phyloP scores from a whole-genome alignment of 805 yeast genomes.

The Wickerhamomyces hampshirensis region DNA sequence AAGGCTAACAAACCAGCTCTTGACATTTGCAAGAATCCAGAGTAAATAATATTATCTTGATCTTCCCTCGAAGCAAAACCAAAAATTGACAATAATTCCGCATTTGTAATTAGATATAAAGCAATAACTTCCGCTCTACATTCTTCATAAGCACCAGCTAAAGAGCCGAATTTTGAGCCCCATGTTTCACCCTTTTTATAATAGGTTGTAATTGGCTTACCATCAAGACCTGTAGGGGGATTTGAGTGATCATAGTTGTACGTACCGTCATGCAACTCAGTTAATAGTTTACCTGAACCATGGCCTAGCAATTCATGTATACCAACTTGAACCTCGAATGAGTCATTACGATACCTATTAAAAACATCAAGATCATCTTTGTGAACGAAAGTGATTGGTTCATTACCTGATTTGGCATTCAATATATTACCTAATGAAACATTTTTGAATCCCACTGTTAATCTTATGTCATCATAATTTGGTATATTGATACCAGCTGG shows the following conservation, averaged over 20 bases:
- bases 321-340: constrained; percentile 92
- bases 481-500: constrained; percentile 95
- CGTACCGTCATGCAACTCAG: constrained; percentile 52
- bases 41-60: constrained; percentile 58
- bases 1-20: constrained; percentile 81
- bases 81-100: constrained; percentile 64
- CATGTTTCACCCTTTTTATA: constrained; percentile 84
- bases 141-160: constrained; percentile 87
- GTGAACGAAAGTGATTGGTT: constrained; percentile 61
- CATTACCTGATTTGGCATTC: constrained; percentile 66
- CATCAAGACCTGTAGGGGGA: constrained; percentile 60
- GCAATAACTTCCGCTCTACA: constrained; percentile 93
- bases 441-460: constrained; percentile 81
- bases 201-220: constrained; percentile 58
- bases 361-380: constrained; percentile 50
- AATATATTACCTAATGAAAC: constrained; percentile 85
- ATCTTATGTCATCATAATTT: constrained; percentile 83
- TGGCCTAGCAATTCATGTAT: constrained; percentile 90
- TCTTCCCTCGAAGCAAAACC: constrained; percentile 55
- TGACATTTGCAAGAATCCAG: constrained; percentile 78
- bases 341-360: constrained; percentile 69
- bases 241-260: constrained; percentile 66
- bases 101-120: constrained; percentile 67
- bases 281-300: constrained; percentile 80
- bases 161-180: constrained; percentile 79